A percentile compares a stretch with the other conserved stretches of the same genome.
Evolutionary conservation across 352 stramenopile genomes (phyloP).

Genomic region (Phytopythium mirpurense): DNA sequence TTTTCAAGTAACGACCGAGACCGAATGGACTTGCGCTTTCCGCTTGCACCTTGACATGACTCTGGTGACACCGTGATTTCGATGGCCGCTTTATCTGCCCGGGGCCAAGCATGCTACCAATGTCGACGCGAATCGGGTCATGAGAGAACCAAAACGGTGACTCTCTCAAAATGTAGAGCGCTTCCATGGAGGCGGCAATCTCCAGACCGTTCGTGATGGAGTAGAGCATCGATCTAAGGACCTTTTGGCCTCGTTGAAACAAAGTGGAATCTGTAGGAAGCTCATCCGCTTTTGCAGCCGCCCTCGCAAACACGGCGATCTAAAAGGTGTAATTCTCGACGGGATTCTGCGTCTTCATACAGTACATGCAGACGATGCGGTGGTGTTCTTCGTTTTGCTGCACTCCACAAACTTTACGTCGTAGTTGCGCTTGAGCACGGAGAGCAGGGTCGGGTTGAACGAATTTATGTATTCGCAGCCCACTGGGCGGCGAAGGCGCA

Average conservation of each 20-base stretch:
- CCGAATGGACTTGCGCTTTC: not conserved
- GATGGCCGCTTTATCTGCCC: not conserved
- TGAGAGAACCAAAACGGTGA: slow-evolving; percentile 16
- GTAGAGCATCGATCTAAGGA: slow-evolving; percentile 10
- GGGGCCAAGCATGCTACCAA: not conserved
- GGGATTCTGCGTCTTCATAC: slow-evolving; percentile 18
- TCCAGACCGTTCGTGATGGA: slow-evolving; percentile 11
- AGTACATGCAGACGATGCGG: slow-evolving; percentile 22
- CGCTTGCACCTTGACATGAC: too few species aligned
- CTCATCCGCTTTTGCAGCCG: not conserved
- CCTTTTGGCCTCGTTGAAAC: slow-evolving; percentile 9
- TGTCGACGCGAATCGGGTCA: slow-evolving; percentile 4
- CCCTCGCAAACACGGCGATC: slow-evolving; percentile 11
- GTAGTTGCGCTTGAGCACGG: slow-evolving; percentile 21
- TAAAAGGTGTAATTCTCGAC: slow-evolving; percentile 18
- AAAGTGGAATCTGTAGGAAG: slow-evolving; percentile 4
- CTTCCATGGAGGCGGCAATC: slow-evolving; percentile 9
- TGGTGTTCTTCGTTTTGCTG: slow-evolving; percentile 9
- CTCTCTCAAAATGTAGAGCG: slow-evolving; percentile 4
- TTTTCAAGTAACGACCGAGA: not conserved
- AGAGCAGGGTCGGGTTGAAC: slow-evolving; percentile 16
- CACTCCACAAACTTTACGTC: slow-evolving; percentile 15
- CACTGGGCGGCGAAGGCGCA: slow-evolving; percentile 8
- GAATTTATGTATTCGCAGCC: slow-evolving; percentile 25
- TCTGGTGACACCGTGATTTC: not conserved